Conservation (phyloP, 1,284 basidiomycete species). For the Afroboletus lepidellus region DNA sequence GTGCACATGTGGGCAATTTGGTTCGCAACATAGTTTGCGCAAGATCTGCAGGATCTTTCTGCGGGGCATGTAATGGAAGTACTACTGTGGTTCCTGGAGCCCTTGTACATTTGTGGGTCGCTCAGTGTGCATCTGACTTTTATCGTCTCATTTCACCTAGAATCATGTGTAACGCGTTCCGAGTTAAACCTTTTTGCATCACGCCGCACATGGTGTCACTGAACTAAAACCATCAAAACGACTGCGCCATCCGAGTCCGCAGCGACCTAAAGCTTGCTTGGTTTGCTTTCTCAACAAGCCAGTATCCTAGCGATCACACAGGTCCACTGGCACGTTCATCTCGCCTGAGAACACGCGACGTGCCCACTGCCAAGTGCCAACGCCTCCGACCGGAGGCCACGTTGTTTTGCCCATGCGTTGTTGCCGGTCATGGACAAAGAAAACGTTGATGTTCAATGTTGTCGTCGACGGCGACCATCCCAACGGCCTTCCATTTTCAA, state of each 20-base stretch:
- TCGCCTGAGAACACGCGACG: conserved; percentile 5
- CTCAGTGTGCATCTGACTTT: no score
- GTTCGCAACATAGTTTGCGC: conserved; percentile 15
- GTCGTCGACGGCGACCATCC: background rate
- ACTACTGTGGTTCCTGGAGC: background rate
- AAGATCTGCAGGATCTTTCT: conserved; percentile 5
- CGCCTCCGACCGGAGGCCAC: conserved; percentile 12
- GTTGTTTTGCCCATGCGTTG: conserved; percentile 11
- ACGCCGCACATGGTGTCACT: background rate
- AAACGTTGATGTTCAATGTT: conserved; percentile 2
- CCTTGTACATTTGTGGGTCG: conserved; percentile 3
- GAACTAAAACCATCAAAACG: conserved; percentile 3
- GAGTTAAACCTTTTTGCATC: background rate
- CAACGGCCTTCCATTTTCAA: conserved; percentile 1
- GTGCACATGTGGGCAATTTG: conserved; percentile 23
- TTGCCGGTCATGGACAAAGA: background rate
- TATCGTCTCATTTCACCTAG: background rate
- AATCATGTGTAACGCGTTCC: background rate
- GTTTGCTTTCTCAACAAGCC: background rate
- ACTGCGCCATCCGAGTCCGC: background rate
- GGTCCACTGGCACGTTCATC: background rate
- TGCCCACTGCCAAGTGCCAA: background rate
- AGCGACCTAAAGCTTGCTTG: background rate
- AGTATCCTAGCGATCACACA: conserved; percentile 6
- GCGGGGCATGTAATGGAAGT: conserved; percentile 23